Evolutionary conservation across 768 basidiomycete species (phyloP), one percentile per base, ranked within the genome.

Genomic region (Pleurotus eryngii): DNA sequence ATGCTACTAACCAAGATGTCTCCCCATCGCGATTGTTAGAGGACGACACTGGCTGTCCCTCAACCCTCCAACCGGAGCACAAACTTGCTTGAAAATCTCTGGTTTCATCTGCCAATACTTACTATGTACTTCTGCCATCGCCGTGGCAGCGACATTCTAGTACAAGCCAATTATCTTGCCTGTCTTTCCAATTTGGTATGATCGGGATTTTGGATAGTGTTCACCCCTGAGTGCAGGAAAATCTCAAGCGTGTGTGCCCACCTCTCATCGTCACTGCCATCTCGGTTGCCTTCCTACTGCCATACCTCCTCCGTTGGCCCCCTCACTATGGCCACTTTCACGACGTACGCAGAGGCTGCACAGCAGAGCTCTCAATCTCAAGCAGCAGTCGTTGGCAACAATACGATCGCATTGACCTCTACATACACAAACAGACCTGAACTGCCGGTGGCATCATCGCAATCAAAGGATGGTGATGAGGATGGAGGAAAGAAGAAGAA

Each of bases 401-500:
- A 8, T 26, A n/a, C 27, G 11, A 24, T 54, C 17, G 51, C 51
- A 5, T 54, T 39, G 6, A 54, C 51, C 14, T 54, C 51, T n/a
- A 26, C 14, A n/a, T 11, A 14, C n/a, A 42, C 37, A 11, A 54
- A 12, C 12, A 39, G 39, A 7, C 15, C 51, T n/a, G 18, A 54
- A 30, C 20, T 30, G 26, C n/a, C 27, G 27, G 26, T 27, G 8
- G 46, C 46, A 45, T 48, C 46, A 39, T 15, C 38, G 39, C 51
- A 39, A 26, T 48, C 46, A 18, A 73, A 14, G 68, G 71, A 57
- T 61, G 75, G 64, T 58, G 75, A 77, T 24, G 76, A 75, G 45
- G 66, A 61, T 9, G 71, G 72, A 2, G 78, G 76, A 63, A 78
- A 78, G 65, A 78, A 80, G 71, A 81, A 82, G 64, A 71, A 74